These are phyloP conservation scores for Apophysomyces trapeziformis DNA, from an alignment of 371 early-diverging fungal species.

Conservation along the genomic window DNA sequence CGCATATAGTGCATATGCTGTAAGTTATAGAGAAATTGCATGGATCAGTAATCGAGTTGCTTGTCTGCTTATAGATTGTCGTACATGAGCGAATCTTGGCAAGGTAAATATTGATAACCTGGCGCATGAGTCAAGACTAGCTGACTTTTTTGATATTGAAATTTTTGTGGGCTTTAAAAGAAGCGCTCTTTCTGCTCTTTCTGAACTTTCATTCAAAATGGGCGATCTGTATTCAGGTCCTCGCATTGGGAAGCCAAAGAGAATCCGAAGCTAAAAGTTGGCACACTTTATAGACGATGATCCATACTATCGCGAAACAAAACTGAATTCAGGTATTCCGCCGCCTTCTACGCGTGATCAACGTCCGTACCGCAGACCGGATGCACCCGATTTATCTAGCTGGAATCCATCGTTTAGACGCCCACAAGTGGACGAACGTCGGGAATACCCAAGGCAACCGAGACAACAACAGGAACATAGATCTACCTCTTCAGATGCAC, in stretches of 20 bases:
- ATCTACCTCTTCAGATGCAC: conserved; percentile 11
- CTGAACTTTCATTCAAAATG: not conserved
- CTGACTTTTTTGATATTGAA: too few relatives aligned
- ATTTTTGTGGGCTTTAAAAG: too few relatives aligned
- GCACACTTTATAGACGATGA: conserved; percentile 45
- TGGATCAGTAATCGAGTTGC: too few relatives aligned
- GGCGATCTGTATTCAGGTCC: conserved; percentile 24
- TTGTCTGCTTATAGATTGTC: too few relatives aligned
- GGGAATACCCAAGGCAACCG: conserved; percentile 3
- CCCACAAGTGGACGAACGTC: conserved; percentile 27
- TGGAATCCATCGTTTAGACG: conserved; percentile 34
- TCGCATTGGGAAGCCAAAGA: too few relatives aligned
- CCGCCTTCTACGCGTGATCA: conserved; percentile 59
- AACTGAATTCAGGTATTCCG: conserved; percentile 59
- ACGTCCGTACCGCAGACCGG: conserved; percentile 9
- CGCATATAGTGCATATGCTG: too few relatives aligned
- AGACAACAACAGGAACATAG: conserved; percentile 21
- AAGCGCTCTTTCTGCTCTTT: too few relatives aligned
- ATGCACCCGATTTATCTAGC: conserved; percentile 23
- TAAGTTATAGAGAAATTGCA: too few relatives aligned
- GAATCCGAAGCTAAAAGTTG: too few relatives aligned
- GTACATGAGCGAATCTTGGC: too few relatives aligned
- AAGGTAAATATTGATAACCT: too few relatives aligned
- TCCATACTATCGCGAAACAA: conserved; percentile 64
- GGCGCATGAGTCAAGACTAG: too few relatives aligned